Conservation (phyloP, 768 basidiomycete genomes). For the Chalciporus pseudorubinellus region DNA sequence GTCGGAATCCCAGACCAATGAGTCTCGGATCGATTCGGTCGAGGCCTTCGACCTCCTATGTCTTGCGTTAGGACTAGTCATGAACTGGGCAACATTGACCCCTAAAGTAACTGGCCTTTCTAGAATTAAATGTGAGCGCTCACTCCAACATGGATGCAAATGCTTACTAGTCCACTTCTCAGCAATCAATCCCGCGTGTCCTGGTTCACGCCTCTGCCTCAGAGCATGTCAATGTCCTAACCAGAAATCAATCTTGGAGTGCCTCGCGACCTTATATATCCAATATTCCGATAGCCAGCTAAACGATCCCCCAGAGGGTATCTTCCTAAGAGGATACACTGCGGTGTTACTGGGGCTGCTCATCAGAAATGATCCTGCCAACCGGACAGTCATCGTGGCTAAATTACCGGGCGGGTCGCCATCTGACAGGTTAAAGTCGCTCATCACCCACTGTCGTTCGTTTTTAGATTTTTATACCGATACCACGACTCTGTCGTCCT, state of each 20-base stretch:
- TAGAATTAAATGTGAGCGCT: constrained; percentile 48
- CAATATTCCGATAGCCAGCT: constrained; percentile 29
- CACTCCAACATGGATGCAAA: background rate
- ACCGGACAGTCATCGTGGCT: constrained; percentile 33
- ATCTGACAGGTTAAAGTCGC: constrained; percentile 28
- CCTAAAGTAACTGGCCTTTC: constrained; percentile 46
- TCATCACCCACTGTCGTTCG: constrained; percentile 38
- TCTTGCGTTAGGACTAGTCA: constrained; percentile 70
- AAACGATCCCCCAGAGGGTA: constrained; percentile 35
- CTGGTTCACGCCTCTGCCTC: constrained; percentile 47
- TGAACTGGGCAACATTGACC: constrained; percentile 69
- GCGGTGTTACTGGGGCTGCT: constrained; percentile 68
- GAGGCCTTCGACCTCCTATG: constrained; percentile 68
- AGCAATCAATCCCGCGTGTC: constrained; percentile 56
- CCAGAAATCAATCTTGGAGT: constrained; percentile 45
- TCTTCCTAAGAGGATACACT: constrained; percentile 69
- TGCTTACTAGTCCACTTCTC: background rate
- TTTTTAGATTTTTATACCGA: constrained; percentile 44
- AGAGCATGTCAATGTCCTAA: constrained; percentile 51
- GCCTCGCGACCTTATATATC: constrained; percentile 49
- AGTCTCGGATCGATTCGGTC: constrained; percentile 21
- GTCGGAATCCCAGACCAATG: constrained; percentile 8
- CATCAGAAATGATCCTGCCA: constrained; percentile 33
- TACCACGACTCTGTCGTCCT: constrained; percentile 27
- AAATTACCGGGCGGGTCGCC: constrained; percentile 35